These are phyloP conservation scores for Wickerhamomyces pijperi DNA, from an alignment of 805 yeast genomes.

Conservation along the genomic window DNA sequence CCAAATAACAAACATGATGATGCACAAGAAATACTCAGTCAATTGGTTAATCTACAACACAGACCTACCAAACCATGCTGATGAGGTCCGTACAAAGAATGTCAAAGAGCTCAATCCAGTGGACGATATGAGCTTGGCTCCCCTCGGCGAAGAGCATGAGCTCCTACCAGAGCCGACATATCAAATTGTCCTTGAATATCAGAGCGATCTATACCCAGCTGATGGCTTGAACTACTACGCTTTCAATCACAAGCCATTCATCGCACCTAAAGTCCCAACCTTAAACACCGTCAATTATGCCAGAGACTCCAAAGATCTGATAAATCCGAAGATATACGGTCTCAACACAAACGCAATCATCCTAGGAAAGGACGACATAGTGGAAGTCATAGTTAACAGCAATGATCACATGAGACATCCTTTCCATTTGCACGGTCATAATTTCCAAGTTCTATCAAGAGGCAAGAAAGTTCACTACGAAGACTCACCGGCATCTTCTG, in stretches of 20 bases:
- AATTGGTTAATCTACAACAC: conserved; percentile 43
- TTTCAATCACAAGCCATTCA: conserved; percentile 52
- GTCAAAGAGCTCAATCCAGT: conserved; percentile 15
- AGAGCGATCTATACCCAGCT: conserved; percentile 39
- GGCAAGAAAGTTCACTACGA: conserved; percentile 25
- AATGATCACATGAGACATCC: conserved; percentile 72
- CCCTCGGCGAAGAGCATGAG: conserved; percentile 23
- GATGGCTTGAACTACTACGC: conserved; percentile 63
- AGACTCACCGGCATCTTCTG: neutral
- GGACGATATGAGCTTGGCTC: conserved; percentile 25
- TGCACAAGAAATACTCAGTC: conserved; percentile 53
- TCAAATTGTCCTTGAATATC: conserved; percentile 39
- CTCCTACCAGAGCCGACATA: conserved; percentile 45
- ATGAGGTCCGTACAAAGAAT: conserved; percentile 22
- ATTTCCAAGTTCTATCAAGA: conserved; percentile 48
- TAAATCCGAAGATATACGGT: conserved; percentile 56
- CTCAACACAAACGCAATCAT: conserved; percentile 54
- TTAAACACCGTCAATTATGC: conserved; percentile 52
- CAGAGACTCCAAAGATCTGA: conserved; percentile 30
- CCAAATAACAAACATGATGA: conserved; percentile 45
- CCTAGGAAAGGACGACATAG: conserved; percentile 46
- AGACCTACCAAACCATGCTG: conserved; percentile 26
- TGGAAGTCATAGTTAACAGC: conserved; percentile 71
- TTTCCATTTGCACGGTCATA: conserved; percentile 70
- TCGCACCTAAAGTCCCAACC: conserved; percentile 64